Base-by-base conservation (phyloP, 2,329 filamentous ascomycete genomes). In the Aspergillus carbonarius region DNA sequence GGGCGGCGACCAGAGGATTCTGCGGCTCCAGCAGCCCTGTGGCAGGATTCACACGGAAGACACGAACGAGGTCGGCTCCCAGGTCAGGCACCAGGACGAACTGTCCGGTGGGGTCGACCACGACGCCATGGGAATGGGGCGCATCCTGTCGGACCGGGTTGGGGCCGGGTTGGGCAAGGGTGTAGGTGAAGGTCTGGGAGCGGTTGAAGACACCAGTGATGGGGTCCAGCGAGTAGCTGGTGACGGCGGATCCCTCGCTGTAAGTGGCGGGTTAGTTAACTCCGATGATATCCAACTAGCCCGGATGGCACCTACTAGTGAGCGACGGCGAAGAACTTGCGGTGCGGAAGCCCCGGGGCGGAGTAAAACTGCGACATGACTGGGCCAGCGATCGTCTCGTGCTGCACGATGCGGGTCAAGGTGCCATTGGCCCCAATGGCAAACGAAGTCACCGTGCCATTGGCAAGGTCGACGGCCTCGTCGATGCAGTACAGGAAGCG, bases 61-160 rank as follows among this genome's bases (percentile, higher is more conserved):
- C 78, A 58, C 82, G 82, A 54, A 85, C 74, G 20, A 82, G 66
- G 64, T 86, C 83, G 5, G 82, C 80, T 34, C 83, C 83, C 2
- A 85, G 76, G 61, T 86, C 83, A 1, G 82, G 78, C 7, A 78
- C 75, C 1, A 85, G 69, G 20, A 85, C 65, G 66, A 78, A 85
- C 79, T 81, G 60, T 82, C 83, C 10, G 76, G 70, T 63, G 4
- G 64, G 64, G 46, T 66, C 64, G 18, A 65, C 35, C 3, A 82
- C 76, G 5, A 78, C 78, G 17, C 81, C 77, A 70, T 86, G 83
- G 7, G 82, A 83, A 63, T 86, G 83, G 5, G 83, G 76, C 5
- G 76, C 78, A 57, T 85, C 79, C 68, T 86, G 84, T n/a, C 83
- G 79, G 30, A 65, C 69, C 4, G 79, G 71, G 47, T 76, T 72